Conservation (phyloP, 2,329 filamentous ascomycete species). For the Botrytis paeoniae region DNA sequence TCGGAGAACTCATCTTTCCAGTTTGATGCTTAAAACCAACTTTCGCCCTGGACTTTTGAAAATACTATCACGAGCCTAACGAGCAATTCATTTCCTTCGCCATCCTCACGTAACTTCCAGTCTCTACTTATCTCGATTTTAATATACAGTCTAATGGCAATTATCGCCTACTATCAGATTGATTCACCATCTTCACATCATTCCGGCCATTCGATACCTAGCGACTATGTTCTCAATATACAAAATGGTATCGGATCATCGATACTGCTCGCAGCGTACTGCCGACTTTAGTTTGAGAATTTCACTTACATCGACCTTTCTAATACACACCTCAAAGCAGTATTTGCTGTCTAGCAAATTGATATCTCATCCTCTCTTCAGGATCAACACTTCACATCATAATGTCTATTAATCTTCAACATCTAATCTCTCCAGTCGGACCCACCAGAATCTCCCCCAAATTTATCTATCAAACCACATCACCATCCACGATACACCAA, state of each 20-base stretch:
- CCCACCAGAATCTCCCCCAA: background rate
- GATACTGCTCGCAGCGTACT: background rate
- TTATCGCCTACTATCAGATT: background rate
- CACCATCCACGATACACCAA: background rate
- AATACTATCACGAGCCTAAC: background rate
- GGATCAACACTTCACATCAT: background rate
- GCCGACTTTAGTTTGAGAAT: background rate
- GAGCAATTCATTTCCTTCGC: background rate
- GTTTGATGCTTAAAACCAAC: background rate
- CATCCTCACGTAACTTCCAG: background rate
- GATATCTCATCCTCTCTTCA: background rate
- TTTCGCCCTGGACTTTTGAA: no score
- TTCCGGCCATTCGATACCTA: background rate
- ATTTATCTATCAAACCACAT: background rate
- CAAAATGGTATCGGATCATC: background rate
- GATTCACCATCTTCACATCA: background rate
- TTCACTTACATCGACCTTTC: background rate
- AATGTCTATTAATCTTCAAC: background rate
- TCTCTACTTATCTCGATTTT: background rate
- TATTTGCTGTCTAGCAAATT: background rate
- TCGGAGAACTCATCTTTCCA: background rate
- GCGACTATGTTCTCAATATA: background rate
- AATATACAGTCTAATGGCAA: background rate
- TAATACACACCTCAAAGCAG: background rate
- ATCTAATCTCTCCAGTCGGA: background rate